Evolutionary conservation across 768 basidiomycete genomes (phyloP), one percentile per base, ranked within the genome.

Genomic region (Hygrophorus pudorinus): DNA sequence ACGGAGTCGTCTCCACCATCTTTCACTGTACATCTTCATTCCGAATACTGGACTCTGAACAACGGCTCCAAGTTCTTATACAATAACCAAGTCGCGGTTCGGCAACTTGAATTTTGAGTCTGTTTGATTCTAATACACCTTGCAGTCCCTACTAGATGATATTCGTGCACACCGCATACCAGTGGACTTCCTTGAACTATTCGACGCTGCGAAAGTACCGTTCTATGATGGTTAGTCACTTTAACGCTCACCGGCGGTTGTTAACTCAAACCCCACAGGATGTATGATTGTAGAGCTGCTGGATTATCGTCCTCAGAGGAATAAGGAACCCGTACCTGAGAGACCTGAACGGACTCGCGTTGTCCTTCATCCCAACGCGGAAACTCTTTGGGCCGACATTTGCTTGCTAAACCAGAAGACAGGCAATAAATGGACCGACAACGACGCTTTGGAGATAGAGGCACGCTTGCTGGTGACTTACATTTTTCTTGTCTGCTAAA

Each of bases 231-330:
- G 87, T 86, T 47, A 20, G 70, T 64, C 41, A 28, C 36, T 32
- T 34, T n/a, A 44, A 11, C 21, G 32, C 28, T 21, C 39, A 16
- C 37, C 17, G 40, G 20, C 17, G 18, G 30, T 34, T 18, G 30
- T 30, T 10, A 35, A 41, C 13, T 18, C 36, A 47, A 21, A 31
- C 41, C 31, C 33, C 41, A 4, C 42, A 91, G 88, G 88, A 30
- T 87, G 85, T 53, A 78, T 91, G 74, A 72, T 91, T 47, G 88
- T 89, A 1, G 87, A 91, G 57, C 70, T 90, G 18, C 66, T 83
- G 29, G 86, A 91, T 56, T 84, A 85, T 54, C 72, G 85, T 8
- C 76, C 79, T 5, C 69, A 73, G 44, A 71, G 65, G 55, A 59
- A 57, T 43, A 78, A 73, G 45, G 81, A 85, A 28, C 66, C 73